Evolutionary conservation across 2,329 filamentous ascomycete genomes (phyloP), one percentile per base, ranked within the genome.

Genomic region (Pyrenophora teres): DNA sequence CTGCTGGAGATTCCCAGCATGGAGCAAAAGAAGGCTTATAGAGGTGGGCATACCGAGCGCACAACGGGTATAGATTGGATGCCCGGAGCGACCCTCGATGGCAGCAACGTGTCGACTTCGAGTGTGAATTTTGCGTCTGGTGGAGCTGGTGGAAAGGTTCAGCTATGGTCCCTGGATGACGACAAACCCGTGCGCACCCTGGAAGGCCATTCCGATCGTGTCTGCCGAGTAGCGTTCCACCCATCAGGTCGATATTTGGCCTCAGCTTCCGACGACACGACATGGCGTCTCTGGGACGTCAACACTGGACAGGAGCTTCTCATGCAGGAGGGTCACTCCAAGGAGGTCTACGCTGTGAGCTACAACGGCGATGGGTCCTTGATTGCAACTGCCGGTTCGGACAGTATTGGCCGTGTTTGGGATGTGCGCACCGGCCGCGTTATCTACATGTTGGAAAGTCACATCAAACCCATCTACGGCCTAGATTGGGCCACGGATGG

Each of bases 231-330:
- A 10, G 94, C 96, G 52, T 96, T 97, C 68, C 94, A 99, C 62
- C 94, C 94, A 0, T 96, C 90, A 0, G 93, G 93, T 3, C 83
- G 83, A 56, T 97, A 93, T 67, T 80, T 97, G 5, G 94, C 93
- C 4, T 96, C 92, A 1, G 94, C 94, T 6, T 96, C 92, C 0
- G 94, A 94, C 66, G 94, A 99, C 70, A 96, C 92, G 2, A 96
- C 94, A 0, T 99, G 94, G 94, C 86, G 93, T 38, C 79, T 99
- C 30, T 99, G 94, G 93, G 93, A 97, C 70, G 85, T 97, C 0
- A 87, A 90, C 62, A 94, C 88, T 0, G 90, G 86, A 0, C 87
- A 87, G 2, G 92, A 97, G 69, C 77, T 97, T 1, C 80, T 96
- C 1, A 80, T 95, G 1, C 94, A 99, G 73, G 93, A 97, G 76